Conservation (phyloP, 495 filamentous ascomycete genomes). For the Copromyces sp. region DNA sequence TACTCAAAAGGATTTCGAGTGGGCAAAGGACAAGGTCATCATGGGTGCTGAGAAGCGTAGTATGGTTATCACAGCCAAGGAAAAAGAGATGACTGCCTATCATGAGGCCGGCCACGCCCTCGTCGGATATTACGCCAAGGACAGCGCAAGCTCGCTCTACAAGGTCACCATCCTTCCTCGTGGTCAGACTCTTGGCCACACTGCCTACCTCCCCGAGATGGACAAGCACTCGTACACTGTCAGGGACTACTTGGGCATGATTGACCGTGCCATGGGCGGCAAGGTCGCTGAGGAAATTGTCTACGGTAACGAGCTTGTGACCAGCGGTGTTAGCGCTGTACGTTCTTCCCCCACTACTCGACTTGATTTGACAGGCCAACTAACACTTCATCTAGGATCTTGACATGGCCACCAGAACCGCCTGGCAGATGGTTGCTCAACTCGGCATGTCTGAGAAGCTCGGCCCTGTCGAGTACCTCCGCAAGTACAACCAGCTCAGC, state of each 20-base stretch:
- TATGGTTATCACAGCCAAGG: conserved; percentile 76
- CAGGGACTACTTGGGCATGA: conserved; percentile 59
- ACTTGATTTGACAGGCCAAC: conserved; percentile 6
- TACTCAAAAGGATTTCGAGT: conserved; percentile 74
- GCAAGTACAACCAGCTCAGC: conserved; percentile 70
- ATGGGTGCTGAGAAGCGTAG: conserved; percentile 89
- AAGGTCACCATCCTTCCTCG: conserved; percentile 95
- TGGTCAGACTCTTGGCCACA: conserved; percentile 75
- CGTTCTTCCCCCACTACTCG: conserved; percentile 18
- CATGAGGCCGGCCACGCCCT: conserved; percentile 96
- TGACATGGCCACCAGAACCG: conserved; percentile 62
- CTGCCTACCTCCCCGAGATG: conserved; percentile 75
- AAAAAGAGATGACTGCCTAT: conserved; percentile 87
- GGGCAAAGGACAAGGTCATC: conserved; percentile 96
- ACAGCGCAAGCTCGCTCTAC: conserved; percentile 65
- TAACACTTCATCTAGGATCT: conserved; percentile 54
- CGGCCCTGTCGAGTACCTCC: conserved; percentile 77
- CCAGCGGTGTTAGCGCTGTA: conserved; percentile 69
- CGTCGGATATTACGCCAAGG: conserved; percentile 66
- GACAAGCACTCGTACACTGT: conserved; percentile 75
- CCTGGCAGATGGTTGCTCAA: conserved; percentile 74
- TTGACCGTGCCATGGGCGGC: conserved; percentile 81
- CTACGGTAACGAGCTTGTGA: conserved; percentile 78
- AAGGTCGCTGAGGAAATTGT: conserved; percentile 92
- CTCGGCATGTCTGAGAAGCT: conserved; percentile 83